Evolutionary conservation across 148 eudicot species (phyloP).

Genomic region (Hydrangea macrophylla): DNA sequence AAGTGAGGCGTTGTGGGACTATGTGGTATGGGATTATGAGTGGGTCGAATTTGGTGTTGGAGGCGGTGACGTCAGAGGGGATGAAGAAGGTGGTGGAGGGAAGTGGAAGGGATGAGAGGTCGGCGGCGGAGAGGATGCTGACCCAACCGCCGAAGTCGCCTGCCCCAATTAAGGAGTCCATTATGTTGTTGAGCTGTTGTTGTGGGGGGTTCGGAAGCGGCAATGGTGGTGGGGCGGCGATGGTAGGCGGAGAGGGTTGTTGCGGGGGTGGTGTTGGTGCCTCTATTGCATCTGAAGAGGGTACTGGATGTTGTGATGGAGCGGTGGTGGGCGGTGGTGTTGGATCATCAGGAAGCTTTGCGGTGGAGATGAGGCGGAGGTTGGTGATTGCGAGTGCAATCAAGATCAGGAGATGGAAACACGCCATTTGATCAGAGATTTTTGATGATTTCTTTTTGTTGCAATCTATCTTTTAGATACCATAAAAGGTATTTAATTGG

Average conservation of each 20-base stretch:
- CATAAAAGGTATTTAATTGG: too few species aligned
- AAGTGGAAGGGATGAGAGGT: conserved; percentile 29
- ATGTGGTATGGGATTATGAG: conserved; percentile 46
- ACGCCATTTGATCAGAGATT: too few species aligned
- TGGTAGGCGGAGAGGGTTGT: conserved; percentile 6
- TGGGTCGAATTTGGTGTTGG: conserved; percentile 25
- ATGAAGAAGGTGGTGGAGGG: conserved; percentile 36
- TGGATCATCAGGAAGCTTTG: neutral
- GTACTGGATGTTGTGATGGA: neutral
- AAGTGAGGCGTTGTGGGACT: conserved; percentile 35
- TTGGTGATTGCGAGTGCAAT: conserved; percentile 2
- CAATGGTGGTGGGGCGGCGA: conserved; percentile 3
- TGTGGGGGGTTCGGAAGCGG: conserved; percentile 14
- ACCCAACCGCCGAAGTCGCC: conserved; percentile 53
- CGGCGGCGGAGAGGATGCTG: conserved; percentile 30
- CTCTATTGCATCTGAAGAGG: conserved; percentile 8
- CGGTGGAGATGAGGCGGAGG: conserved; percentile 14
- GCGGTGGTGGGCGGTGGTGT: neutral
- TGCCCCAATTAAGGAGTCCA: conserved; percentile 41
- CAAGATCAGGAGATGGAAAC: conserved; percentile 10
- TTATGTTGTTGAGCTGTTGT: conserved; percentile 27
- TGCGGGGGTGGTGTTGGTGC: neutral
- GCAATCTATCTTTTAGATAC: too few species aligned
- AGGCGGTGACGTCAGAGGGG: conserved; percentile 15
- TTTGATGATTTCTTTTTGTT: too few species aligned